Conservation (phyloP, 106 monocot genomes). For the Dioscorea alata region DNA sequence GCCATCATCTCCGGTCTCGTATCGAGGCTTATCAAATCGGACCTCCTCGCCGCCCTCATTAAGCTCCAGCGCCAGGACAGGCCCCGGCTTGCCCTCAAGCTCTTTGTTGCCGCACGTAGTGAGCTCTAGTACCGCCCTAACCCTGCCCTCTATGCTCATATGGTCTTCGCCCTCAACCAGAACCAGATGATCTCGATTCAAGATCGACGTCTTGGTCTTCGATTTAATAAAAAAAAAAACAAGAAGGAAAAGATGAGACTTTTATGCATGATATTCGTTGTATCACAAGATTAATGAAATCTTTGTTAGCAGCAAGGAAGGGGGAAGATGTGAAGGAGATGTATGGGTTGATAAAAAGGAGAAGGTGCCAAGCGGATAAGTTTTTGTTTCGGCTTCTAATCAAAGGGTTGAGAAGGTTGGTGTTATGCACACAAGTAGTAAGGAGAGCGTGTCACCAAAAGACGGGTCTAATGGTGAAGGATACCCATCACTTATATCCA, state of each 20-base stretch:
- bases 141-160: slow-evolving; percentile 35
- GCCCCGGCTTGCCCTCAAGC: slow-evolving; percentile 38
- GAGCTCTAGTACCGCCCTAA: slow-evolving; percentile 43
- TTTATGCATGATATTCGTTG: slow-evolving; percentile 31
- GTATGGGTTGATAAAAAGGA: slow-evolving; percentile 46
- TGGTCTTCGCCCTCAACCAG: slow-evolving; percentile 34
- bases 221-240: slow-evolving; percentile 38
- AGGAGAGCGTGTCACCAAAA: slow-evolving; percentile 38
- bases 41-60: slow-evolving; percentile 45
- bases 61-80: slow-evolving; percentile 69
- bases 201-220: slow-evolving; percentile 25
- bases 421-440: too few species aligned
- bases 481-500: too few species aligned
- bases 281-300: slow-evolving; percentile 47
- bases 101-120: slow-evolving; percentile 34
- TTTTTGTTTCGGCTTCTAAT: slow-evolving; percentile 53
- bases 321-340: slow-evolving; percentile 38
- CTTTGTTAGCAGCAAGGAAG: slow-evolving; percentile 38
- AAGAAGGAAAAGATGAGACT: slow-evolving; percentile 13
- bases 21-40: slow-evolving; percentile 62
- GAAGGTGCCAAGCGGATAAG: slow-evolving; percentile 52
- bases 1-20: slow-evolving; percentile 16
- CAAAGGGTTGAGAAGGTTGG: slow-evolving; percentile 66
- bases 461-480: too few species aligned
- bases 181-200: background rate